Conservation (phyloP, 108 stramenopile species). For the Pelagomonas calceolata region DNA sequence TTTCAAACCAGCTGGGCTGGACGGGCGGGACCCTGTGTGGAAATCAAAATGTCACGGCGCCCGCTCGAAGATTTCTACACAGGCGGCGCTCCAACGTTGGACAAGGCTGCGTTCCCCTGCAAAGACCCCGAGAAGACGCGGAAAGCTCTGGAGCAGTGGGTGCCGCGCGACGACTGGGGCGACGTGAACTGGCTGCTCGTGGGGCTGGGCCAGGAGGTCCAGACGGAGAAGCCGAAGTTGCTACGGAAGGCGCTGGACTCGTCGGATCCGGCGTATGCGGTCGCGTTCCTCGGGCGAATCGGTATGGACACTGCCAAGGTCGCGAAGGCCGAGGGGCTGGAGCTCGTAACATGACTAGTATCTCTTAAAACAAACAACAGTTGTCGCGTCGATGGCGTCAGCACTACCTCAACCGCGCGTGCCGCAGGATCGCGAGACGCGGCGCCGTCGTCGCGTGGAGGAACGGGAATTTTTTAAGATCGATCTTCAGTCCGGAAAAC, state of each 20-base stretch:
- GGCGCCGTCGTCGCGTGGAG: background rate
- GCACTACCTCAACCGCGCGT: background rate
- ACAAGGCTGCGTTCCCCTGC: conserved; percentile 3
- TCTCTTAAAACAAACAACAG: too few species aligned
- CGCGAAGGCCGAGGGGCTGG: background rate
- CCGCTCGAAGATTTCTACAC: too few species aligned
- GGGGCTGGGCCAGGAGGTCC: conserved; percentile 80
- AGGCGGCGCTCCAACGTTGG: too few species aligned
- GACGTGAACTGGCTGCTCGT: conserved; percentile 73
- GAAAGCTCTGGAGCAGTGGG: conserved; percentile 64
- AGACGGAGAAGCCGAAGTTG: conserved; percentile 66
- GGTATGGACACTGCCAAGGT: conserved; percentile 61
- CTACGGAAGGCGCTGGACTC: conserved; percentile 55
- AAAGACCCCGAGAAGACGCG: conserved; percentile 75
- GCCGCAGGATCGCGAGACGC: background rate
- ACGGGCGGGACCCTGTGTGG: conserved; percentile 16
- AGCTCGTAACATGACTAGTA: too few species aligned
- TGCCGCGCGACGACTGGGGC: conserved; percentile 63
- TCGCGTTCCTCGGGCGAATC: conserved; percentile 45
- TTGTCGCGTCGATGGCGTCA: too few species aligned
- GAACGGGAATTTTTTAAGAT: background rate
- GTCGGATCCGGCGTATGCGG: conserved; percentile 49
- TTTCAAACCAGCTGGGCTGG: conserved; percentile 70
- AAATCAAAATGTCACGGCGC: too few species aligned
- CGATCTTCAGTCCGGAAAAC: background rate